Conservation (phyloP, 345 rosid genomes). For the Euphorbia peplus region DNA sequence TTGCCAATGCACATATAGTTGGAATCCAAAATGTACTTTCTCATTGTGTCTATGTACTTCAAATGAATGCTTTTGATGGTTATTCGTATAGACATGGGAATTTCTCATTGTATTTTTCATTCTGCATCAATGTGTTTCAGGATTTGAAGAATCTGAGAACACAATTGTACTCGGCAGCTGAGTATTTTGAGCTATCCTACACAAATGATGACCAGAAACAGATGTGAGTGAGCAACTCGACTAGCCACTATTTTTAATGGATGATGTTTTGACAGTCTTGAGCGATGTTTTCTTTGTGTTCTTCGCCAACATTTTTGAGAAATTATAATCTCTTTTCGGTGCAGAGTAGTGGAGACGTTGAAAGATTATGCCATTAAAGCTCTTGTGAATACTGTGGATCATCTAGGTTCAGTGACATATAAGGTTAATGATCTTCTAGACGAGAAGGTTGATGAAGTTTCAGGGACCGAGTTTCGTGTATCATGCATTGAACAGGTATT, state of each 20-base stretch:
- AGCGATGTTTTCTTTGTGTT: constrained; percentile 3
- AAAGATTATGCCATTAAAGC: constrained; percentile 91
- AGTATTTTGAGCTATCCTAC: constrained; percentile 86
- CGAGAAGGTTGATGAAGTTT: constrained; percentile 82
- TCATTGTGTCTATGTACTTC: background rate
- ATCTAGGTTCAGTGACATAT: constrained; percentile 86
- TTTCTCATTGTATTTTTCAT: background rate
- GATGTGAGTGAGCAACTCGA: constrained; percentile 56
- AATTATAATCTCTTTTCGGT: constrained; percentile 15
- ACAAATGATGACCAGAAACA: constrained; percentile 77
- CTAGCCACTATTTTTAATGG: constrained; percentile 5
- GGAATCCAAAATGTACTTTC: constrained; percentile 2
- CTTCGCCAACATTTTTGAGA: background rate
- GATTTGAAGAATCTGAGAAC: constrained; percentile 82
- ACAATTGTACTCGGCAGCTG: constrained; percentile 91
- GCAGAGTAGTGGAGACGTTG: constrained; percentile 88
- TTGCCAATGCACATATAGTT: too few species aligned
- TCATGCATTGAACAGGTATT: constrained; percentile 86
- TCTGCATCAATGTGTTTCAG: constrained; percentile 30
- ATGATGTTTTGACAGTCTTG: background rate
- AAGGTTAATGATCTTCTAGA: constrained; percentile 82
- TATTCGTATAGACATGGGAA: too few species aligned
- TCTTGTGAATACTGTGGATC: constrained; percentile 91
- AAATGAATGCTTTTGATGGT: background rate
- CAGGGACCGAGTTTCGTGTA: constrained; percentile 66